Base-by-base conservation (phyloP, 441 rosid species). In the Arabidopsis hybrid region DNA sequence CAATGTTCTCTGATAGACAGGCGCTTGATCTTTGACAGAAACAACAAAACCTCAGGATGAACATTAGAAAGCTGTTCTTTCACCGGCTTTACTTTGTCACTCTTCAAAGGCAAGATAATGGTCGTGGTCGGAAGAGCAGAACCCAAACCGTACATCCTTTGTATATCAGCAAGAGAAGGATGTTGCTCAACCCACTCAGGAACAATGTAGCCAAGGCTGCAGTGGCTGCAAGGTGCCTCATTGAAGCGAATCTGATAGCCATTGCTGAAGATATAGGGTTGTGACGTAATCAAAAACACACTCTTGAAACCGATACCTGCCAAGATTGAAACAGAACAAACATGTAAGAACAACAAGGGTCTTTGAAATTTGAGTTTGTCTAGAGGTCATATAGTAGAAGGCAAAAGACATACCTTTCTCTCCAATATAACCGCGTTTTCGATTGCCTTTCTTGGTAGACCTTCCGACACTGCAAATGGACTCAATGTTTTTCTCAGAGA, bases 291-390 rank as follows among this genome's bases (percentile, higher is more conserved):
- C 73, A 88, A 78, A 47, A 92, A 92, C 4, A 88, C 96, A 82
- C 97, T 88, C 79, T 88, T 92, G 69, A 92, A 92, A 6, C 94
- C 96, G 35, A 90, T 88, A 11, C 94, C 94, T 92, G 86, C 60
- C 60, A 17, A 61, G 7, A 43, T 60, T 4, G 45, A 65, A 46
- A 35, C 63, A 67, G 16, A 50, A 62, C 17, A 56, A 0, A 71
- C 5, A 12, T 2, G 52, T 46, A 39, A 68, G 66, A 68, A 17
- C 9, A 45, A 42, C 0, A 4, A 47, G 13, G 4, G 16, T 11
- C 45, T 76, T 36, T 12, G 1, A 46, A 26, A 49, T 7, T 31
- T 1, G 6, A 57, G 45, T 14, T 12, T 1, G n/a, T 26, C 38
- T 47, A 17, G 29, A 55, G 29, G 31, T 75, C 26, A 46, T 1